Evolutionary conservation across 2,329 filamentous ascomycete species (phyloP).

Genomic region (Penicillium fuscoglaucum): DNA sequence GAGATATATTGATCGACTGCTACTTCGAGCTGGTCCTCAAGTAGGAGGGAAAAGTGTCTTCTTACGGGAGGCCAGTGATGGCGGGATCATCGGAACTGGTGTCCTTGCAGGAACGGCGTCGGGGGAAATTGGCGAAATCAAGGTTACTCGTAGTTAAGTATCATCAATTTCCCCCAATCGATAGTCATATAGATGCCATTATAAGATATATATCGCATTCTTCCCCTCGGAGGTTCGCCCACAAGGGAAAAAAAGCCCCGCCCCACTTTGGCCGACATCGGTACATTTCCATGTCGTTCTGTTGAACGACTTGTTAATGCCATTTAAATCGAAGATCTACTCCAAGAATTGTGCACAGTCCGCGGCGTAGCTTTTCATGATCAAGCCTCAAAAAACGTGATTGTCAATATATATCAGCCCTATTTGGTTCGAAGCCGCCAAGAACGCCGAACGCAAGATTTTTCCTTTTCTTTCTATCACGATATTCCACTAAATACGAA

Average conservation of each 20-base stretch:
- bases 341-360: no score
- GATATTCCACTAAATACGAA: not conserved
- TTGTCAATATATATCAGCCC: not conserved
- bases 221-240: not conserved
- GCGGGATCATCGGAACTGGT: slow-evolving; percentile 54
- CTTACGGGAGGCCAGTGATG: slow-evolving; percentile 52
- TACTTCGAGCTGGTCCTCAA: slow-evolving; percentile 43
- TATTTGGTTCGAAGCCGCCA: not conserved
- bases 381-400: no score
- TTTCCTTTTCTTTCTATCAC: not conserved
- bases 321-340: not conserved
- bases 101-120: slow-evolving; percentile 50
- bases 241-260: not conserved
- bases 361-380: not conserved
- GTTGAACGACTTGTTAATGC: not conserved
- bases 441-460: not conserved
- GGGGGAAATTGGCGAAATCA: slow-evolving; percentile 34
- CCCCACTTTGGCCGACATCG: not conserved
- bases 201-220: not conserved
- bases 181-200: not conserved
- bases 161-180: not conserved
- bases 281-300: not conserved
- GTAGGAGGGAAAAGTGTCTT: slow-evolving; percentile 51
- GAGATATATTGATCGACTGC: slow-evolving; percentile 60
- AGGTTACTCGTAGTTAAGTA: not conserved